A percentile compares a stretch with the other conserved stretches of the same genome.
Evolutionary conservation across 2,329 filamentous ascomycete species (phyloP).

Genomic region (Chaetomium sp.): DNA sequence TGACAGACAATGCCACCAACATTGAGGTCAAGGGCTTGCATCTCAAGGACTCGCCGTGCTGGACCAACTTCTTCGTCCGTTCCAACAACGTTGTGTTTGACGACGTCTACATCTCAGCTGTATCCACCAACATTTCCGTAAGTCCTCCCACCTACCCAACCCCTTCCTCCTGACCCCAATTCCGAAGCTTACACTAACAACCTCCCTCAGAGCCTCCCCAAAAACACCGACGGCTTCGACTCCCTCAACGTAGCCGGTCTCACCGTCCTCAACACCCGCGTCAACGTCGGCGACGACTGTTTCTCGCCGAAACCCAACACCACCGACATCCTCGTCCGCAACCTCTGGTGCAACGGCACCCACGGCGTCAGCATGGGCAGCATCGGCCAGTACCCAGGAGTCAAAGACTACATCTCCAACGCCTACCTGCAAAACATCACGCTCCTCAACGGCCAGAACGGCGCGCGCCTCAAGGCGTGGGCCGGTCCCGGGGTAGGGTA

Average conservation of each 20-base stretch:
- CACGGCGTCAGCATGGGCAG: conserved; percentile 53
- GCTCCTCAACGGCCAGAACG: conserved; percentile 45
- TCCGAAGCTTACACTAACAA: neutral
- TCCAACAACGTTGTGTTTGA: conserved; percentile 7
- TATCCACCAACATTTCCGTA: conserved; percentile 5
- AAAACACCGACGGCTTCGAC: conserved; percentile 60
- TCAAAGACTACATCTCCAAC: conserved; percentile 49
- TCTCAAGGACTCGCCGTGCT: conserved; percentile 55
- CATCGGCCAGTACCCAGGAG: conserved; percentile 50
- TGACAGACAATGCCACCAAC: conserved; percentile 55
- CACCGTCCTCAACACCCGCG: conserved; percentile 42
- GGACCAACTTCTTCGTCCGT: conserved; percentile 55
- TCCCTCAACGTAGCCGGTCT: conserved; percentile 50
- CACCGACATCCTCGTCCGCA: conserved; percentile 50
- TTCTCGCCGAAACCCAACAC: conserved; percentile 57
- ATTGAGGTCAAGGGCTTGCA: conserved; percentile 51
- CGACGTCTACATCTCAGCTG: conserved; percentile 9
- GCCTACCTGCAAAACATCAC: conserved; percentile 55
- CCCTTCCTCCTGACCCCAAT: conserved; percentile 36
- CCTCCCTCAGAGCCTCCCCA: conserved; percentile 35
- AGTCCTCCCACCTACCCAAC: conserved; percentile 38
- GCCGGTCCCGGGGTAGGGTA: conserved; percentile 51
- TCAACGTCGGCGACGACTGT: conserved; percentile 54
- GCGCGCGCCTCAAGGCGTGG: conserved; percentile 56
- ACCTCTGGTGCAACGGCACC: conserved; percentile 55